These are phyloP conservation scores for Suhomyces kilbournensis DNA, from an alignment of 805 yeast genomes.

Conservation along the genomic window DNA sequence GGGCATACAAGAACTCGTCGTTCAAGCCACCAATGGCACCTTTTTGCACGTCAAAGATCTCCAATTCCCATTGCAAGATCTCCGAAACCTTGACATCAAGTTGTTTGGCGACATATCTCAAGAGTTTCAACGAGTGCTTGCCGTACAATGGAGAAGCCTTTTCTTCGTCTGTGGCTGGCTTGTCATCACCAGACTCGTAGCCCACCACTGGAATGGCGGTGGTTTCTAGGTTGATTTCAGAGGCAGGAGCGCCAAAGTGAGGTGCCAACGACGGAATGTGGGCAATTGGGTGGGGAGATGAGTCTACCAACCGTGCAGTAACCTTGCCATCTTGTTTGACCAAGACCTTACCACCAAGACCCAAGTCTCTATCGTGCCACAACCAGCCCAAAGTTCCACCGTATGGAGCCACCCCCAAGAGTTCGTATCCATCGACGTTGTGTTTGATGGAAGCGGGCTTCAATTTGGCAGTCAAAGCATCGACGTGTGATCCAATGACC, in stretches of 20 bases:
- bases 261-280: constrained; percentile 84
- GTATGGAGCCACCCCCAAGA: constrained; percentile 82
- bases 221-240: constrained; percentile 70
- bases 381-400: constrained; percentile 62
- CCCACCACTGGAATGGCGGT: constrained; percentile 79
- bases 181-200: constrained; percentile 37
- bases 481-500: constrained; percentile 71
- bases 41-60: constrained; percentile 76
- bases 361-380: constrained; percentile 87
- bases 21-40: constrained; percentile 76
- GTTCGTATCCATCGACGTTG: constrained; percentile 68
- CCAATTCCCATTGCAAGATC: constrained; percentile 69
- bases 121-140: constrained; percentile 62
- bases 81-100: constrained; percentile 59
- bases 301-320: constrained; percentile 47
- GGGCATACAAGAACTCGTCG: constrained; percentile 74
- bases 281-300: constrained; percentile 69
- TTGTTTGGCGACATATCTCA: constrained; percentile 65
- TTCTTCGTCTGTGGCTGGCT: constrained; percentile 58
- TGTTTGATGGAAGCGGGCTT: constrained; percentile 68
- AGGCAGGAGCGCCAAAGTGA: constrained; percentile 72
- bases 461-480: constrained; percentile 63
- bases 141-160: constrained; percentile 62
- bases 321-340: constrained; percentile 41
- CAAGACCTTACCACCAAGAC: constrained; percentile 75